phyloP scores from a whole-genome alignment of 176 grass and related monocot species.

The Olyra latifolia region DNA sequence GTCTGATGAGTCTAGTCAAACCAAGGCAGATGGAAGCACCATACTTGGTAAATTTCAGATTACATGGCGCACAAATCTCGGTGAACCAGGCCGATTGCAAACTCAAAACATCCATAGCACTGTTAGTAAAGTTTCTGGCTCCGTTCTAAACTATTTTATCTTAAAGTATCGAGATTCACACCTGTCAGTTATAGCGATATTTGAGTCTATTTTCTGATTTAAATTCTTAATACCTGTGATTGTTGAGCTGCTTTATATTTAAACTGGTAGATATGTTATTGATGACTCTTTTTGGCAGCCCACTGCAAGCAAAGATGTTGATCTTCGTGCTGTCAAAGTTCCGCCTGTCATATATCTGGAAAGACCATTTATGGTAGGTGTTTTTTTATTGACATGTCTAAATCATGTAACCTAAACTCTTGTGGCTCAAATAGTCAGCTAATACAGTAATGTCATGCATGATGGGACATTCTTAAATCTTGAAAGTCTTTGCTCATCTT shows the following conservation, averaged over 20 bases:
- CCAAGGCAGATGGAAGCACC: constrained; percentile 61
- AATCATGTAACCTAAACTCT: not conserved
- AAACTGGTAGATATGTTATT: not conserved
- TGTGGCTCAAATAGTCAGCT: not conserved
- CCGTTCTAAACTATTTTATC: constrained; percentile 10
- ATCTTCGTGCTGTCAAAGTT: constrained; percentile 62
- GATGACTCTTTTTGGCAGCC: constrained; percentile 52
- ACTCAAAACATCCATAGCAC: constrained; percentile 97
- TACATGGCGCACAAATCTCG: constrained; percentile 96
- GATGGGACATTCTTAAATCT: not conserved
- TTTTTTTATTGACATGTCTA: constrained; percentile 9
- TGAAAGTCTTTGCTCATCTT: constrained; percentile 11
- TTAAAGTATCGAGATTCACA: not conserved
- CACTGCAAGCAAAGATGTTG: constrained; percentile 70
- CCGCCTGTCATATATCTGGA: constrained; percentile 74
- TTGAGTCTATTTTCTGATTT: not conserved
- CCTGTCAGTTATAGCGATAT: constrained; percentile 22
- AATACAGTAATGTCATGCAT: constrained; percentile 16
- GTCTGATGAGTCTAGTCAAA: constrained; percentile 57
- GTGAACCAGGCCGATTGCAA: constrained; percentile 95
- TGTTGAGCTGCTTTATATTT: not conserved
- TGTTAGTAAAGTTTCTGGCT: constrained; percentile 50
- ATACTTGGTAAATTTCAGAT: constrained; percentile 99
- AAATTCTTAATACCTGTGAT: not conserved
- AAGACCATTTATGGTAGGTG: constrained; percentile 79